These are phyloP conservation scores for Aplosporella prunicola DNA, from an alignment of 2,329 filamentous ascomycete species.

Conservation along the genomic window DNA sequence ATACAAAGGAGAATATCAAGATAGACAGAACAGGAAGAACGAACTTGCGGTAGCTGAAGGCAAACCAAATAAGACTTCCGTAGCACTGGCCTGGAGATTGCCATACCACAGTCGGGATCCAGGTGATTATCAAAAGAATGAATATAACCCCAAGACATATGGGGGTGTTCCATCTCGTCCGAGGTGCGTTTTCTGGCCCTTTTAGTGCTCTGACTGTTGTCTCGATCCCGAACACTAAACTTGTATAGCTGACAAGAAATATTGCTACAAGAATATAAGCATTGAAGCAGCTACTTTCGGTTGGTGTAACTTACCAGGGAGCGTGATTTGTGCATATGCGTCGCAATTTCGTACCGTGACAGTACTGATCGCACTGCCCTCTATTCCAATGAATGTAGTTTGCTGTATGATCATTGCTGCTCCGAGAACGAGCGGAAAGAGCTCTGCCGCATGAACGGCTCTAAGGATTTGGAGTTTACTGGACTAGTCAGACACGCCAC, in stretches of 20 bases:
- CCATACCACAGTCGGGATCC: conserved; percentile 49
- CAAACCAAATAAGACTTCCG: conserved; percentile 58
- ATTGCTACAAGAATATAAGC: conserved; percentile 49
- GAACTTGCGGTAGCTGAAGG: conserved; percentile 48
- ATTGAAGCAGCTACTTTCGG: background rate
- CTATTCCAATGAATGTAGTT: conserved; percentile 28
- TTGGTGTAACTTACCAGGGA: too few species aligned
- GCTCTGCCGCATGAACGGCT: conserved; percentile 31
- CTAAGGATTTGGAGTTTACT: conserved; percentile 28
- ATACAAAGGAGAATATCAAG: conserved; percentile 42
- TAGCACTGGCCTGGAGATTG: conserved; percentile 53
- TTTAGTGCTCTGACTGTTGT: conserved; percentile 47
- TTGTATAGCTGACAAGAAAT: conserved; percentile 57
- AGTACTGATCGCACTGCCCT: too few species aligned
- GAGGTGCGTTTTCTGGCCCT: conserved; percentile 47
- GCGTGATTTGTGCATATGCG: too few species aligned
- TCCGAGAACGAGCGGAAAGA: conserved; percentile 31
- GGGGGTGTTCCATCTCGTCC: conserved; percentile 50
- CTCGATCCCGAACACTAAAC: conserved; percentile 57
- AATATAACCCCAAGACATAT: conserved; percentile 47
- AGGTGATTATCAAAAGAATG: conserved; percentile 46
- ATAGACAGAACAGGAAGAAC: conserved; percentile 46
- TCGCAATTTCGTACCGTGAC: too few species aligned
- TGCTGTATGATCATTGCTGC: conserved; percentile 29
- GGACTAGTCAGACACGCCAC: conserved; percentile 8